A percentile compares a stretch with the other conserved stretches of the same genome.
These are phyloP conservation scores for Butyriboletus regius DNA, from an alignment of 1,284 basidiomycete species.

Conservation along the genomic window DNA sequence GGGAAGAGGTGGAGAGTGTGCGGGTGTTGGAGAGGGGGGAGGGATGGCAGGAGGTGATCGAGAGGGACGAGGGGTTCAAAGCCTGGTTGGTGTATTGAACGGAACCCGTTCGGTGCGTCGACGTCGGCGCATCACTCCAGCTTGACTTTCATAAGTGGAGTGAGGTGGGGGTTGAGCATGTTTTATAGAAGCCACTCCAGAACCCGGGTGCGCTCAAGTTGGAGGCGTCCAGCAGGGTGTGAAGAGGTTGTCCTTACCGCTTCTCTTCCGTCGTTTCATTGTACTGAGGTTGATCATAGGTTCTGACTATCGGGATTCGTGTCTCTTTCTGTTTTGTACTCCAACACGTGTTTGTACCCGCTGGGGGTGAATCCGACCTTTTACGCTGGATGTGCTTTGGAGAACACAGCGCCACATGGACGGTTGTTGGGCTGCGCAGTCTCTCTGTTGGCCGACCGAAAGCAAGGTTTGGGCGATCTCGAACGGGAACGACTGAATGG, in stretches of 20 bases:
- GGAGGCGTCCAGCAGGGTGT: background rate
- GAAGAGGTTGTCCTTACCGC: background rate
- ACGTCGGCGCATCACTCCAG: background rate
- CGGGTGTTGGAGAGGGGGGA: conserved; percentile 8
- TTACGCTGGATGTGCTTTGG: background rate
- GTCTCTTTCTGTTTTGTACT: background rate
- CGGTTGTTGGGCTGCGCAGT: no score
- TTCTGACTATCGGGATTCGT: background rate
- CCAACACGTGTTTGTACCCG: background rate
- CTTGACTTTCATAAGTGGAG: background rate
- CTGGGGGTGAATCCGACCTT: background rate
- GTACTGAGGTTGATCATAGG: background rate
- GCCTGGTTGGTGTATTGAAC: conserved; percentile 23
- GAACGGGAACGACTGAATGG: background rate
- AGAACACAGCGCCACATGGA: background rate
- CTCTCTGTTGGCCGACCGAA: background rate
- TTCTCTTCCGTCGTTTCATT: background rate
- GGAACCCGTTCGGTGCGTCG: background rate
- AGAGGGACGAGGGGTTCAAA: conserved; percentile 3
- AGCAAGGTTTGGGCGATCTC: background rate
- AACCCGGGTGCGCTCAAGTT: background rate
- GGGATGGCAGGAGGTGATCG: conserved; percentile 18
- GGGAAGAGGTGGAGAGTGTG: conserved; percentile 25
- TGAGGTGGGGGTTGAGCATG: background rate
- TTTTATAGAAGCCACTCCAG: no score